phyloP scores from a whole-genome alignment of 169 alveolate genomes.

The Plasmodium berghei region DNA sequence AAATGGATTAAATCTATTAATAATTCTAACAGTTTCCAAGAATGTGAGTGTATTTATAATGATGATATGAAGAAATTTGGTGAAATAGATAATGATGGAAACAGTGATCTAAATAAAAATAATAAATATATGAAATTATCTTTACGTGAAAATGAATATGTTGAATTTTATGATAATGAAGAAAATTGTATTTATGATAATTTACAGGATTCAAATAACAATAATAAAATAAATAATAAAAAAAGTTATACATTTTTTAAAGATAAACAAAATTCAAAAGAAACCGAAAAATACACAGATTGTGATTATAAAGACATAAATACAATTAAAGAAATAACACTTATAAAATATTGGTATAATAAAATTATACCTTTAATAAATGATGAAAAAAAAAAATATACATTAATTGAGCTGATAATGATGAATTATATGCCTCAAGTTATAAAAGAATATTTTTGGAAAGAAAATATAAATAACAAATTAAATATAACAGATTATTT shows the following conservation, averaged over 20 bases:
- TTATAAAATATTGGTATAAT: constrained; percentile 61
- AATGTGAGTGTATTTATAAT: constrained; percentile 46
- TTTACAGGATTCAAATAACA: background rate
- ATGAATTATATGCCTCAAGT: constrained; percentile 41
- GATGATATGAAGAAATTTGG: constrained; percentile 6
- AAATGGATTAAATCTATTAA: background rate
- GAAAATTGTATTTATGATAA: background rate
- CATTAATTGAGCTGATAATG: constrained; percentile 23
- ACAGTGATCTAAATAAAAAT: background rate
- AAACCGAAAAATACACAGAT: background rate
- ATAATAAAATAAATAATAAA: background rate
- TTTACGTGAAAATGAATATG: constrained; percentile 29
- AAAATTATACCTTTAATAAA: constrained; percentile 61
- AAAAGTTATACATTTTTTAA: background rate
- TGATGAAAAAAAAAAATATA: constrained; percentile 60
- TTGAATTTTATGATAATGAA: constrained; percentile 7
- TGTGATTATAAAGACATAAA: background rate
- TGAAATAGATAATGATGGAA: constrained; percentile 10
- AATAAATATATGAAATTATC: constrained; percentile 50
- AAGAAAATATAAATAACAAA: constrained; percentile 47
- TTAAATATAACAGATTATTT: constrained; percentile 55
- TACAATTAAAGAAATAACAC: constrained; percentile 23
- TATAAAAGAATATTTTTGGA: constrained; percentile 66
- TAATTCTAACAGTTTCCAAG: background rate
- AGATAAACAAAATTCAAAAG: background rate